These are phyloP conservation scores for maize (Zea mays) DNA, from an alignment of 176 grass and related monocot genomes.

Conservation along the genomic window Zm-B73-REFERENCE-NAM-5.0 NC_050103.1:122567001-122567500, in stretches of 20 bases:
- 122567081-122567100: too few relatives aligned
- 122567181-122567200: not conserved
- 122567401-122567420: not conserved
- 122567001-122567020: too few relatives aligned
- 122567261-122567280: not conserved
- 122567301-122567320: not conserved
- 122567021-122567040: too few relatives aligned
- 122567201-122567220: not conserved
- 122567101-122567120: not conserved
- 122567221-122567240: not conserved
- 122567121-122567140: not conserved
- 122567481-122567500: not conserved
- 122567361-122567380: too few relatives aligned
- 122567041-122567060: too few relatives aligned
- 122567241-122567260: not conserved
- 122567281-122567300: not conserved
- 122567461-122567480: not conserved
- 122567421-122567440: not conserved
- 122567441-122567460: not conserved
- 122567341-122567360: not conserved
- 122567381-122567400: not conserved
- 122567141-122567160: not conserved
- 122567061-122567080: accelerated
- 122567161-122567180: not conserved
- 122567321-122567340: not conserved